Evolutionary conservation across 2,329 filamentous ascomycete species (phyloP).

Genomic region (Claviceps africana): DNA sequence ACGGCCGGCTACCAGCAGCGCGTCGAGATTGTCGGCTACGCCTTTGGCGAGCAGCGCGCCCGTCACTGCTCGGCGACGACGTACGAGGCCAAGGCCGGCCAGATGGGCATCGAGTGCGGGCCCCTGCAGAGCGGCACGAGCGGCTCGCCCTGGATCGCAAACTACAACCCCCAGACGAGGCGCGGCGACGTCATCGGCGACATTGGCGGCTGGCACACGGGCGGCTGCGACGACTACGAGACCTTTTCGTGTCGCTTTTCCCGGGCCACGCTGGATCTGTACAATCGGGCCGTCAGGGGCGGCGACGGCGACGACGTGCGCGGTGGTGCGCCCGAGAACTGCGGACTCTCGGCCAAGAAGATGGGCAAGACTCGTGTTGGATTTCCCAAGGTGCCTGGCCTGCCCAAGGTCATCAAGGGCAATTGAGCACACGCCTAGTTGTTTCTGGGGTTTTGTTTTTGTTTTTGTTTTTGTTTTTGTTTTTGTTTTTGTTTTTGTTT

Average conservation of each 20-base stretch:
- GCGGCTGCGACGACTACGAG: conserved; percentile 7
- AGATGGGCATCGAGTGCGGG: conserved; percentile 7
- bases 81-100: conserved; percentile 5
- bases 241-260: conserved; percentile 5
- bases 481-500: no score
- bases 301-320: background rate
- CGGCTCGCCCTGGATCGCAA: conserved; percentile 6
- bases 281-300: background rate
- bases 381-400: background rate
- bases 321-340: conserved; percentile 5
- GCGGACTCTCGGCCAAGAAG: background rate
- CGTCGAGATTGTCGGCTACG: conserved; percentile 7
- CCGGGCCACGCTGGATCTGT: conserved; percentile 1
- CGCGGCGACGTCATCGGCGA: conserved; percentile 5
- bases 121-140: conserved; percentile 6
- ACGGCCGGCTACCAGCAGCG: conserved; percentile 3
- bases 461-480: no score
- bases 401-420: conserved; percentile 3
- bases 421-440: background rate
- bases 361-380: background rate
- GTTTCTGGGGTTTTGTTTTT: background rate
- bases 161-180: conserved; percentile 3
- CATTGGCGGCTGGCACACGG: conserved; percentile 7
- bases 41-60: conserved; percentile 4
- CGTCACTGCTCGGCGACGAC: conserved; percentile 5